Evolutionary conservation across 495 filamentous ascomycete species (phyloP).

Genomic region (Amphirosellinia nigrospora): DNA sequence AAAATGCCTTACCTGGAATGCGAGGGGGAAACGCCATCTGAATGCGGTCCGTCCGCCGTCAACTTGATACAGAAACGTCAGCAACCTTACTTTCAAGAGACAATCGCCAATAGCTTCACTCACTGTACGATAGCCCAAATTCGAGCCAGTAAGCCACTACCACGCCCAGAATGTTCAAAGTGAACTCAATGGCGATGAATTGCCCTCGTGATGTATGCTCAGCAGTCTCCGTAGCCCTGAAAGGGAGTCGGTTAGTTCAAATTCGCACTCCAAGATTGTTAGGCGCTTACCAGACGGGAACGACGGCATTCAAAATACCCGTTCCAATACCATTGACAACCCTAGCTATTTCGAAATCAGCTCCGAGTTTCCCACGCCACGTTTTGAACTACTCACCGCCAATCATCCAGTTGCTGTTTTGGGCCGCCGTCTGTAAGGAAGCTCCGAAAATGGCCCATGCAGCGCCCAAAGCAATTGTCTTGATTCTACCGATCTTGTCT

Average conservation of each 20-base stretch:
- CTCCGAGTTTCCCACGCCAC: neutral
- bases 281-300: constrained; percentile 66
- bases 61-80: constrained; percentile 33
- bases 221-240: constrained; percentile 66
- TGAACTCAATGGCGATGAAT: constrained; percentile 77
- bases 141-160: constrained; percentile 77
- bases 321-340: constrained; percentile 73
- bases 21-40: constrained; percentile 73
- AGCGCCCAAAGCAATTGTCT: constrained; percentile 63
- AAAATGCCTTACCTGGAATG: constrained; percentile 57
- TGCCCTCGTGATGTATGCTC: constrained; percentile 72
- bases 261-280: neutral
- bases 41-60: constrained; percentile 61
- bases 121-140: constrained; percentile 60
- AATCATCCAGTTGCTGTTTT: constrained; percentile 74
- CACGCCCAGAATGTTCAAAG: constrained; percentile 75
- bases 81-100: neutral
- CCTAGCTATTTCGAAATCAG: constrained; percentile 53
- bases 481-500: constrained; percentile 67
- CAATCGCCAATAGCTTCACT: neutral
- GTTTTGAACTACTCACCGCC: constrained; percentile 51
- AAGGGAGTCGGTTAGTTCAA: constrained; percentile 16
- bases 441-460: constrained; percentile 66
- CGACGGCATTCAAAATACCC: constrained; percentile 73
- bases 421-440: constrained; percentile 64